Conservation (phyloP, 2,329 filamentous ascomycete genomes). For the Calonectria hongkongensis region DNA sequence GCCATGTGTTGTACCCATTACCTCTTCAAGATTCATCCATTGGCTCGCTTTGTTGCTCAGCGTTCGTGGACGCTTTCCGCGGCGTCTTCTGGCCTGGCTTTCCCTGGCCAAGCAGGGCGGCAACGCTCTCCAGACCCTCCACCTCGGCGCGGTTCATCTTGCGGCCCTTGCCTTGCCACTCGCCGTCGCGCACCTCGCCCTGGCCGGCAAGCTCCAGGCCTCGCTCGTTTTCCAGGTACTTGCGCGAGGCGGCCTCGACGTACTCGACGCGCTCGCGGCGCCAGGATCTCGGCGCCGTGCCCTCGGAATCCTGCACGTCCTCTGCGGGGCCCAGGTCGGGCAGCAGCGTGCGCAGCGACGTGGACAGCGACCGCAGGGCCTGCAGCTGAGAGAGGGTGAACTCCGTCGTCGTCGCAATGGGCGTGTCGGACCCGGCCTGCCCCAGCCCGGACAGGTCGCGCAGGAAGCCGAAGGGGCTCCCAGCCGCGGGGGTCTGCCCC, state of each 20-base stretch:
- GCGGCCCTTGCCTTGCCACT: slow-evolving; percentile 76
- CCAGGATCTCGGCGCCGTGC: slow-evolving; percentile 71
- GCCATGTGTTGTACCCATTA: neutral
- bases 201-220: slow-evolving; percentile 79
- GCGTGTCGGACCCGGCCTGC: slow-evolving; percentile 70
- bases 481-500: slow-evolving; percentile 42
- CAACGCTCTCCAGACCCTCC: slow-evolving; percentile 73
- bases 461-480: slow-evolving; percentile 73
- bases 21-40: slow-evolving; percentile 56
- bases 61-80: neutral
- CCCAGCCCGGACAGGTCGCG: slow-evolving; percentile 70
- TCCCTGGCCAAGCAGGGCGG: slow-evolving; percentile 63
- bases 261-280: slow-evolving; percentile 85
- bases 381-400: slow-evolving; percentile 91
- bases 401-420: slow-evolving; percentile 81
- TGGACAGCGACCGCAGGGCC: slow-evolving; percentile 80
- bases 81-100: slow-evolving; percentile 26
- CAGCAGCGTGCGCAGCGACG: slow-evolving; percentile 77
- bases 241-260: slow-evolving; percentile 85
- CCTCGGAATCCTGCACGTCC: slow-evolving; percentile 49
- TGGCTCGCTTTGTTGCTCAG: slow-evolving; percentile 43
- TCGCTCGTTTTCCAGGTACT: slow-evolving; percentile 82
- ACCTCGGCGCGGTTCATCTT: slow-evolving; percentile 72
- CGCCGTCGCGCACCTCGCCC: slow-evolving; percentile 79
- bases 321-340: slow-evolving; percentile 72